phyloP scores from a whole-genome alignment of 1,284 basidiomycete genomes.

The Sporisorium iseilematis-ciliati region DNA sequence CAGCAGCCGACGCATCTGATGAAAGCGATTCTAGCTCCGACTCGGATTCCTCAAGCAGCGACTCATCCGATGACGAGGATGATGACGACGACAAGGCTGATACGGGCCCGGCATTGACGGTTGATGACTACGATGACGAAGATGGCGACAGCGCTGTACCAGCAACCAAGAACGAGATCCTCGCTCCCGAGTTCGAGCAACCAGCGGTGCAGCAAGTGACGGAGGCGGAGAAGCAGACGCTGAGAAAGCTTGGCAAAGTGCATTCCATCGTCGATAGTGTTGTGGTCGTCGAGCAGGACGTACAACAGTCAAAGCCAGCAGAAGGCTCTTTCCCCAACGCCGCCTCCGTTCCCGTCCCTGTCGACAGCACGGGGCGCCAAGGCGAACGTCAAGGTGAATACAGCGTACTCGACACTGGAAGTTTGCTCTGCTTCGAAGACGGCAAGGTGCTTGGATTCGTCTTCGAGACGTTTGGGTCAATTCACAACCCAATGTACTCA shows the following conservation, averaged over 20 bases:
- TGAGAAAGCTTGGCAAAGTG: slow-evolving; percentile 56
- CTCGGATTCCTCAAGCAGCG: slow-evolving; percentile 24
- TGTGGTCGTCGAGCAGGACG: slow-evolving; percentile 64
- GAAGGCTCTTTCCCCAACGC: slow-evolving; percentile 2
- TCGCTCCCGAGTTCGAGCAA: slow-evolving; percentile 44
- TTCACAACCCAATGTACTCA: slow-evolving; percentile 84
- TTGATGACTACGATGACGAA: slow-evolving; percentile 53
- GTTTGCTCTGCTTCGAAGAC: slow-evolving; percentile 86
- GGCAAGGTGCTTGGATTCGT: slow-evolving; percentile 85
- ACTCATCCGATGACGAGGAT: slow-evolving; percentile 36
- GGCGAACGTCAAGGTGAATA: slow-evolving; percentile 58
- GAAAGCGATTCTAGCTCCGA: slow-evolving; percentile 27
- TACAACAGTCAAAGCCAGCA: slow-evolving; percentile 20
- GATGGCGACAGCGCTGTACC: slow-evolving; percentile 36
- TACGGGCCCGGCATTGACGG: slow-evolving; percentile 1
- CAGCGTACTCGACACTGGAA: slow-evolving; percentile 86
- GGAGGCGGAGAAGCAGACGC: slow-evolving; percentile 35
- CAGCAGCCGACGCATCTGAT: slow-evolving; percentile 13
- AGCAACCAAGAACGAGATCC: slow-evolving; percentile 62
- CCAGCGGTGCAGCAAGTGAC: slow-evolving; percentile 40
- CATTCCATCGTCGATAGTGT: slow-evolving; percentile 66
- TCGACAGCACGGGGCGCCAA: slow-evolving; percentile 48
- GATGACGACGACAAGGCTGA: slow-evolving; percentile 19
- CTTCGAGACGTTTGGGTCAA: slow-evolving; percentile 90
- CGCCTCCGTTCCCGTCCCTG: slow-evolving; percentile 30